A percentile compares a stretch with the other conserved stretches of the same genome.
phyloP scores from a whole-genome alignment of 106 monocot genomes.

The Phalaenopsis aphrodite region DNA sequence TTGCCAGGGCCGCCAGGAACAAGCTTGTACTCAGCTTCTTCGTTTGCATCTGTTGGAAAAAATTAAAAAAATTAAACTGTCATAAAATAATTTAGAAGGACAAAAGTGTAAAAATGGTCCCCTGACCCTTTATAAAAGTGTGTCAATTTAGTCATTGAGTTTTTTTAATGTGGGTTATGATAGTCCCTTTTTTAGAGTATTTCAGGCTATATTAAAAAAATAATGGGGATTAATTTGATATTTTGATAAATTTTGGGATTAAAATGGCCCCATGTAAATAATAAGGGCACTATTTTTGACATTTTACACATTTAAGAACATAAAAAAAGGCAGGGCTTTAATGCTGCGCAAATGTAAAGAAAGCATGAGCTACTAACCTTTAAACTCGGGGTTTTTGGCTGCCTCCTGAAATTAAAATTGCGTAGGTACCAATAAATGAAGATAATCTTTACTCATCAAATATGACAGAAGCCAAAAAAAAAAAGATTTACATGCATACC shows the following conservation, averaged over 20 bases:
- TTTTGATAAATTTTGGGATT: no score
- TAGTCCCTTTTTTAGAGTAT: no score
- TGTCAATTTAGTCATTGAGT: no score
- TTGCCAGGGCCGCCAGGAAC: slow-evolving; percentile 43
- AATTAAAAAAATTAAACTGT: not conserved
- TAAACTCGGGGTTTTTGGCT: slow-evolving; percentile 21
- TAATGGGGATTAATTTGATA: no score
- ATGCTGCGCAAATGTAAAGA: not conserved
- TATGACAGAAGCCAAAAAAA: not conserved
- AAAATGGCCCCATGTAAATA: no score
- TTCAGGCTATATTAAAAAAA: no score
- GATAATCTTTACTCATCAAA: not conserved
- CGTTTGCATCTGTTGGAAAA: slow-evolving; percentile 6
- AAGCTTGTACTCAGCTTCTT: slow-evolving; percentile 44
- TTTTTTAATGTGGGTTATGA: no score
- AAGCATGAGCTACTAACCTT: slow-evolving; percentile 24
- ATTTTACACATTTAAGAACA: not conserved
- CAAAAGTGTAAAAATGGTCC: no score
- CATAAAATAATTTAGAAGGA: not conserved
- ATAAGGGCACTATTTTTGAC: no score
- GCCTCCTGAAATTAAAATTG: slow-evolving; percentile 40
- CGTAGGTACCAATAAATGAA: not conserved
- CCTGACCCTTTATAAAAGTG: no score
- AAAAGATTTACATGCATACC: no score
- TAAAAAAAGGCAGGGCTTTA: no score